Conservation (phyloP, 2,329 filamentous ascomycete genomes). For the Colletotrichum chlorophyti region DNA sequence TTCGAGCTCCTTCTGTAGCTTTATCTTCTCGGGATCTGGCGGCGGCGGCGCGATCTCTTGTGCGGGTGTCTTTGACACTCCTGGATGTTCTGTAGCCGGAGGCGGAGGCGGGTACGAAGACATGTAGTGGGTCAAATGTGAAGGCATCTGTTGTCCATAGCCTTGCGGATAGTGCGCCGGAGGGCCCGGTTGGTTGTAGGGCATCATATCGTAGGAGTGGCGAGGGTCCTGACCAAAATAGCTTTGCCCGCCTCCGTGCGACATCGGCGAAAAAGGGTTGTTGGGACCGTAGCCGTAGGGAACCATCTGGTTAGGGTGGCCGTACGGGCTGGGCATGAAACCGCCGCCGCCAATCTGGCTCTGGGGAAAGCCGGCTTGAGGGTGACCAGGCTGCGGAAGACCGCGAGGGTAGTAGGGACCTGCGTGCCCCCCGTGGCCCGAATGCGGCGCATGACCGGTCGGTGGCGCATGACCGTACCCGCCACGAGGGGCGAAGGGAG, state of each 20-base stretch:
- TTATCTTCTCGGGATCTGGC: conserved; percentile 64
- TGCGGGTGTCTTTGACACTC: conserved; percentile 43
- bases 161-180: conserved; percentile 39
- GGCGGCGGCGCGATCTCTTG: conserved; percentile 48
- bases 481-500: conserved; percentile 44
- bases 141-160: conserved; percentile 38
- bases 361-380: conserved; percentile 49
- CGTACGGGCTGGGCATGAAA: conserved; percentile 42
- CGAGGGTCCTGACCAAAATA: conserved; percentile 49
- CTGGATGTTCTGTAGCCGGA: conserved; percentile 48
- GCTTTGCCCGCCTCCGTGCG: conserved; percentile 43
- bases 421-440: conserved; percentile 1
- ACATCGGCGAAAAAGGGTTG: conserved; percentile 54
- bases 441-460: conserved; percentile 27
- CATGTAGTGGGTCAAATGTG: conserved; percentile 46
- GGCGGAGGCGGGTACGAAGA: conserved; percentile 48
- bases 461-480: conserved; percentile 25
- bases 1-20: conserved; percentile 66
- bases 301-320: conserved; percentile 51
- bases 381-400: conserved; percentile 34
- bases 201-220: conserved; percentile 56
- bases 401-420: conserved; percentile 42
- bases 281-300: conserved; percentile 48
- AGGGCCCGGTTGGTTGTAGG: conserved; percentile 47
- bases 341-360: conserved; percentile 53